A percentile compares a stretch with the other conserved stretches of the same genome.
Evolutionary conservation across 371 early-diverging fungal species (phyloP).

Genomic region (Syncephalastrum racemosum): DNA sequence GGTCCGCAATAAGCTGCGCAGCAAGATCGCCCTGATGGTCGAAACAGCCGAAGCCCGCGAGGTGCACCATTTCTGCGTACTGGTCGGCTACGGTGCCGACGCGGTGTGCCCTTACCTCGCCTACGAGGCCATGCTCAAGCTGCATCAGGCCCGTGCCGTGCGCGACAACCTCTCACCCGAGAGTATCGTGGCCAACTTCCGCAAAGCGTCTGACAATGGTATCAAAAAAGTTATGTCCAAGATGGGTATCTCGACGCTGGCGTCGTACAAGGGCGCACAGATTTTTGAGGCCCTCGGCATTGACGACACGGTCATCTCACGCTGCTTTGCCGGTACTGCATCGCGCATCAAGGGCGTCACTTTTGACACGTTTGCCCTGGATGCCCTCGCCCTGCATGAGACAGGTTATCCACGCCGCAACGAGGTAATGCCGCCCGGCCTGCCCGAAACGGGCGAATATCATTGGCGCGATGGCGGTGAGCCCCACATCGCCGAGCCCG

Average conservation of each 20-base stretch:
- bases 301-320: constrained; percentile 81
- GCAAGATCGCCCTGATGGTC: constrained; percentile 84
- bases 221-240: constrained; percentile 98
- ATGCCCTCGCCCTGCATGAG: constrained; percentile 87
- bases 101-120: constrained; percentile 94
- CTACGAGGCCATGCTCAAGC: constrained; percentile 84
- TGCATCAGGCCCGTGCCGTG: constrained; percentile 80
- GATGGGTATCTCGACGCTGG: constrained; percentile 98
- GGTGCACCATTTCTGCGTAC: constrained; percentile 94
- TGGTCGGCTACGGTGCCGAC: constrained; percentile 97
- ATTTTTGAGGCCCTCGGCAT: constrained; percentile 97
- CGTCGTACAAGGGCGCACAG: constrained; percentile 97
- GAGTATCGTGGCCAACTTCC: constrained; percentile 76
- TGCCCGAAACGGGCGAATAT: constrained; percentile 95
- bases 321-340: constrained; percentile 94
- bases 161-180: constrained; percentile 51
- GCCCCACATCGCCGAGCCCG: constrained; percentile 90
- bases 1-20: constrained; percentile 84
- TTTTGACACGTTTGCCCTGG: constrained; percentile 86
- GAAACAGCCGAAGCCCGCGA: constrained; percentile 96
- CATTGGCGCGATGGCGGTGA: constrained; percentile 96
- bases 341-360: constrained; percentile 92
- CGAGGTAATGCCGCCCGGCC: constrained; percentile 55
- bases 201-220: constrained; percentile 88
- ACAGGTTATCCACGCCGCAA: constrained; percentile 79